Conservation (phyloP, 1,284 basidiomycete genomes). For the Ganoderma sp. region DNA sequence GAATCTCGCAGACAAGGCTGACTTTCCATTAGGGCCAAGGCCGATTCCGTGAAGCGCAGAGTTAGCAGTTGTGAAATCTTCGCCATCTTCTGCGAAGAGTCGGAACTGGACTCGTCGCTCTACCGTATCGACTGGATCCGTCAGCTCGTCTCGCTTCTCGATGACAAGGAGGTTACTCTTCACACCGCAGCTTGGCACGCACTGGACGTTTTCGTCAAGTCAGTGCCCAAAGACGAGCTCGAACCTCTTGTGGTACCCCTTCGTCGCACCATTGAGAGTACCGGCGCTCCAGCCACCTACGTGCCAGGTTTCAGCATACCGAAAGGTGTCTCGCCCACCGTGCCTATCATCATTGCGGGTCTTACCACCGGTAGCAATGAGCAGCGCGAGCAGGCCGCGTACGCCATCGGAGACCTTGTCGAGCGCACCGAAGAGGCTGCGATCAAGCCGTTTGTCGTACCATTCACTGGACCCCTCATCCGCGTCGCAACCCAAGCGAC, state of each 20-base stretch:
- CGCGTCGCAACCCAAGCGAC: slow-evolving; percentile 90
- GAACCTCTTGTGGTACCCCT: slow-evolving; percentile 90
- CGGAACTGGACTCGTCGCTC: slow-evolving; percentile 77
- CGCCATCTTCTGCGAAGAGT: slow-evolving; percentile 81
- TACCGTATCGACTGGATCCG: slow-evolving; percentile 96
- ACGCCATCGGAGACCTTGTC: slow-evolving; percentile 93
- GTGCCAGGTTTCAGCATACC: slow-evolving; percentile 91
- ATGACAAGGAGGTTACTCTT: slow-evolving; percentile 78
- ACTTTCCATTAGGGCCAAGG: slow-evolving; percentile 69
- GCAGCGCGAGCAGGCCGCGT: slow-evolving; percentile 91
- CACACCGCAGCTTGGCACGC: slow-evolving; percentile 86
- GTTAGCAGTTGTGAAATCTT: slow-evolving; percentile 83
- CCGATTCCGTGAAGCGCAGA: slow-evolving; percentile 71
- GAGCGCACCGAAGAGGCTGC: slow-evolving; percentile 87
- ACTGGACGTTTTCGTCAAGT: slow-evolving; percentile 90
- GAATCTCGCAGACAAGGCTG: not conserved
- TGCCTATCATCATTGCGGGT: slow-evolving; percentile 91
- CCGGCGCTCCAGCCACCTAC: slow-evolving; percentile 77
- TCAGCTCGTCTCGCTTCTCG: slow-evolving; percentile 87
- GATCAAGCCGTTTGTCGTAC: slow-evolving; percentile 96
- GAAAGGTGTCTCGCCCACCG: slow-evolving; percentile 88
- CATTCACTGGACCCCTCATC: slow-evolving; percentile 96
- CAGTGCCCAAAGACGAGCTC: slow-evolving; percentile 90
- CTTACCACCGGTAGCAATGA: slow-evolving; percentile 83
- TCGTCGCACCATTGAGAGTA: slow-evolving; percentile 86